These are phyloP conservation scores for Pseudogymnoascus pannorum DNA, from an alignment of 2,329 filamentous ascomycete genomes.

Conservation along the genomic window DNA sequence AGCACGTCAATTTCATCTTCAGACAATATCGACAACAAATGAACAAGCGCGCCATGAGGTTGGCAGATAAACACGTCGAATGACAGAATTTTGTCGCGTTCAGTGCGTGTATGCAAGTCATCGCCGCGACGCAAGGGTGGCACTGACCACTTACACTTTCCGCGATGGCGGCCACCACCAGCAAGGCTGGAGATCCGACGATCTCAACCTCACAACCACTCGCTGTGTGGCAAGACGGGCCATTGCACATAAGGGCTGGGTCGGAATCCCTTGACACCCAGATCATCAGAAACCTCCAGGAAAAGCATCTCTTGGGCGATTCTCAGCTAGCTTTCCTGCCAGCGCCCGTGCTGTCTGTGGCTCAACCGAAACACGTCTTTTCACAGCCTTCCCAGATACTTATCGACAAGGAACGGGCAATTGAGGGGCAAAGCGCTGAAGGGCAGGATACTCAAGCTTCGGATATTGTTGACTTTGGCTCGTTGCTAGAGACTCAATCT, in stretches of 20 bases:
- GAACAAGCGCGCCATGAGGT: background rate
- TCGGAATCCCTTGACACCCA: background rate
- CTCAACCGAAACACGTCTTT: background rate
- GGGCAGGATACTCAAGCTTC: background rate
- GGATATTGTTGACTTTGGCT: background rate
- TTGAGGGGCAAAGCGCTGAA: background rate
- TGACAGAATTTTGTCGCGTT: constrained; percentile 3
- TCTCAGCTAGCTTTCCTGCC: background rate
- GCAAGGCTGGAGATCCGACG: background rate
- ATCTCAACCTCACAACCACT: background rate
- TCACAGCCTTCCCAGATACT: background rate
- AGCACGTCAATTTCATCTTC: background rate
- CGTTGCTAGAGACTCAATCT: background rate
- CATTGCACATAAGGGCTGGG: background rate
- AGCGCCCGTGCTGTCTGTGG: background rate
- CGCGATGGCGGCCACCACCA: background rate
- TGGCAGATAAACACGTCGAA: background rate
- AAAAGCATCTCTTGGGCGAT: background rate
- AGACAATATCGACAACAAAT: background rate
- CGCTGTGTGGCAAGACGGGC: background rate
- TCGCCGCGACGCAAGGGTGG: constrained; percentile 7
- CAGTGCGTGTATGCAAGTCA: constrained; percentile 4
- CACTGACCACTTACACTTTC: constrained; percentile 1
- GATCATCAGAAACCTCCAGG: background rate
- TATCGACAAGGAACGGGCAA: background rate